Percentiles rank a stretch among this genome's conserved stretches.
Evolutionary conservation across 2,329 filamentous ascomycete species (phyloP).

Genomic region (Alternaria sp.): DNA sequence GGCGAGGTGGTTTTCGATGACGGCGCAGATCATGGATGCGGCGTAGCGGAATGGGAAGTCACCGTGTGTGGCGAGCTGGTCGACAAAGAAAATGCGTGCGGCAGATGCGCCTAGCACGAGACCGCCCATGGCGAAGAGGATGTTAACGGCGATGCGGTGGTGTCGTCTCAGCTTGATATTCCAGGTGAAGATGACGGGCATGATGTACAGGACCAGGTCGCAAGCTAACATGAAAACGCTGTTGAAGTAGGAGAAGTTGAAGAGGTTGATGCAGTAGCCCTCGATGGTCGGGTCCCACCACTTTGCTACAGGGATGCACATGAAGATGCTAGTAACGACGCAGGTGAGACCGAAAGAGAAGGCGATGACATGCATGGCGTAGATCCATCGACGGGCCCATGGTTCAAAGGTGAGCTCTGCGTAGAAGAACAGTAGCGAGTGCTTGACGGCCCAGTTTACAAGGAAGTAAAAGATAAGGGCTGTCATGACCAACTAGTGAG

Average conservation of each 20-base stretch:
- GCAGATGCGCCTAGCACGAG: constrained; percentile 43
- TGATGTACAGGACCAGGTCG: constrained; percentile 50
- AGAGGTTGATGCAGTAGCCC: constrained; percentile 48
- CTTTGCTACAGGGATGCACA: constrained; percentile 49
- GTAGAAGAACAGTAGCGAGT: constrained; percentile 53
- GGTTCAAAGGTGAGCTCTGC: constrained; percentile 45
- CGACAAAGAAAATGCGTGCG: constrained; percentile 36
- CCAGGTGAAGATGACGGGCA: constrained; percentile 52
- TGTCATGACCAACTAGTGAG: constrained; percentile 28
- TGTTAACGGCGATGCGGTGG: constrained; percentile 48
- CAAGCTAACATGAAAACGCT: constrained; percentile 51
- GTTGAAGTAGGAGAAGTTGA: constrained; percentile 50
- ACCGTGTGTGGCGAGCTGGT: constrained; percentile 30
- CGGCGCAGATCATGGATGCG: constrained; percentile 44
- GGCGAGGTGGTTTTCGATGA: constrained; percentile 50
- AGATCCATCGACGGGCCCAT: constrained; percentile 38
- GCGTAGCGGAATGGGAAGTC: constrained; percentile 42
- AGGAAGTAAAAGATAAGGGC: constrained; percentile 50
- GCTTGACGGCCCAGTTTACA: constrained; percentile 54
- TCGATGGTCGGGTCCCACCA: constrained; percentile 37
- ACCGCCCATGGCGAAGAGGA: constrained; percentile 45
- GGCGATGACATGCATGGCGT: constrained; percentile 46
- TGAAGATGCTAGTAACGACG: constrained; percentile 48
- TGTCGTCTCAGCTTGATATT: constrained; percentile 42
- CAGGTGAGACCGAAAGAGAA: constrained; percentile 46